Conservation (phyloP, 129 eudicot genomes). For the Saposhnikovia divaricata region DNA sequence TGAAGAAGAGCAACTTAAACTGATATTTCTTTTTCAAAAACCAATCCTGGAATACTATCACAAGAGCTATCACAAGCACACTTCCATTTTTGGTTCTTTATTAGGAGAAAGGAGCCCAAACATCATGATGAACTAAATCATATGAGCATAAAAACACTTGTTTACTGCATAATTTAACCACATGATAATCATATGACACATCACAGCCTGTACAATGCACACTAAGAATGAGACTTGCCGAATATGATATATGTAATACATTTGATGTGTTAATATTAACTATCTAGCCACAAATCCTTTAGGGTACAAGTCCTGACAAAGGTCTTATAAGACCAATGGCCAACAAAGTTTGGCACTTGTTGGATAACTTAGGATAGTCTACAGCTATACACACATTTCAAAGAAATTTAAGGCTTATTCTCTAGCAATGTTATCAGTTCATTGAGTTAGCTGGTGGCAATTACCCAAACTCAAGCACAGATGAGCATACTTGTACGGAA, state of each 20-base stretch:
- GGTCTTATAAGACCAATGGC: not conserved
- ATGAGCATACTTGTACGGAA: not conserved
- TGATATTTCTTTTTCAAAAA: not conserved
- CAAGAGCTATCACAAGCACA: not conserved
- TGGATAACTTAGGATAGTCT: not conserved
- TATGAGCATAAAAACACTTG: not conserved
- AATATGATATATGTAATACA: too few relatives aligned
- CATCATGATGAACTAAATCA: not conserved
- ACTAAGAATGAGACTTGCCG: not conserved
- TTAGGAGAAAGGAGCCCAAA: not conserved
- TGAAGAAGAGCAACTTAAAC: not conserved
- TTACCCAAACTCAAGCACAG: not conserved
- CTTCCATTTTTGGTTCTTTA: not conserved
- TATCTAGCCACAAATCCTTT: not conserved
- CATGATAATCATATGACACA: not conserved
- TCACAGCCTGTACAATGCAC: not conserved
- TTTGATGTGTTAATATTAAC: not conserved
- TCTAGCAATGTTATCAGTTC: not conserved
- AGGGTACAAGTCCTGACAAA: not conserved
- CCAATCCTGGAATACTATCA: not conserved
- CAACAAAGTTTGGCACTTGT: not conserved
- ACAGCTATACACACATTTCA: not conserved
- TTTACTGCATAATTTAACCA: not conserved
- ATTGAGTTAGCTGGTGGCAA: not conserved
- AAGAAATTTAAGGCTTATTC: not conserved